Evolutionary conservation across 208 protist species (phyloP).

Genomic region (Wallacemonas rigidus): DNA sequence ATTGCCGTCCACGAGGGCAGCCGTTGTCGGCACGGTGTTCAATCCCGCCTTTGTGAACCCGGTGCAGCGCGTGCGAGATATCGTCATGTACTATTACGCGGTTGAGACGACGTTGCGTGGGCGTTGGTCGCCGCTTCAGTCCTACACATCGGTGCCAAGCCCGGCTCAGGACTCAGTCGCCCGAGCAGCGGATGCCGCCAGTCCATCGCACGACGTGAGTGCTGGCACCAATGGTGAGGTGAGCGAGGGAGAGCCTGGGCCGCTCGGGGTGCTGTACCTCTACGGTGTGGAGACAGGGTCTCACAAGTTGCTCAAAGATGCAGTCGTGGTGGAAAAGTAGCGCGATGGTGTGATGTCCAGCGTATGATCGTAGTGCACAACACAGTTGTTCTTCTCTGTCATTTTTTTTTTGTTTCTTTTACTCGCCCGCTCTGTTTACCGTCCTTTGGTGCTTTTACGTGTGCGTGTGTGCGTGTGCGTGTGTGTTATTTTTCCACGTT

Average conservation of each 20-base stretch:
- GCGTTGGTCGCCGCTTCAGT: constrained; percentile 3
- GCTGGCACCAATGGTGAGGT: not conserved
- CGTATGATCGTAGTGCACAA: too few species aligned
- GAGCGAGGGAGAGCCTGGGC: not conserved
- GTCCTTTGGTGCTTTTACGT: not conserved
- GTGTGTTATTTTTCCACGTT: not conserved
- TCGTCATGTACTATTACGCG: constrained; percentile 12
- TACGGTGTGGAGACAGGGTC: constrained; percentile 6
- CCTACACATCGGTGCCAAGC: constrained; percentile 3
- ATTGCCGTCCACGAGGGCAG: not conserved
- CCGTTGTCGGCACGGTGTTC: constrained; percentile 3
- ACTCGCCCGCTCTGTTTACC: not conserved
- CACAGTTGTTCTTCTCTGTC: not conserved
- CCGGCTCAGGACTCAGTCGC: not conserved
- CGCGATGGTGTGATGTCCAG: not conserved
- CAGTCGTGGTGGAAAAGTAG: constrained; percentile 4
- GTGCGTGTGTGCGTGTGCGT: not conserved
- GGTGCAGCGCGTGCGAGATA: not conserved
- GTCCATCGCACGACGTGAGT: not conserved
- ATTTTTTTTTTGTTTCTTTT: constrained; percentile 3
- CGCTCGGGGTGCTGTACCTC: constrained; percentile 14
- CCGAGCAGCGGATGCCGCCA: not conserved
- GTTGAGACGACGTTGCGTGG: not conserved
- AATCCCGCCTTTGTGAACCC: constrained; percentile 9
- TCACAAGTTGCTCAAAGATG: constrained; percentile 3